Evolutionary conservation across 208 protist species (phyloP).

Genomic region (Acanthamoeba castellanii): DNA sequence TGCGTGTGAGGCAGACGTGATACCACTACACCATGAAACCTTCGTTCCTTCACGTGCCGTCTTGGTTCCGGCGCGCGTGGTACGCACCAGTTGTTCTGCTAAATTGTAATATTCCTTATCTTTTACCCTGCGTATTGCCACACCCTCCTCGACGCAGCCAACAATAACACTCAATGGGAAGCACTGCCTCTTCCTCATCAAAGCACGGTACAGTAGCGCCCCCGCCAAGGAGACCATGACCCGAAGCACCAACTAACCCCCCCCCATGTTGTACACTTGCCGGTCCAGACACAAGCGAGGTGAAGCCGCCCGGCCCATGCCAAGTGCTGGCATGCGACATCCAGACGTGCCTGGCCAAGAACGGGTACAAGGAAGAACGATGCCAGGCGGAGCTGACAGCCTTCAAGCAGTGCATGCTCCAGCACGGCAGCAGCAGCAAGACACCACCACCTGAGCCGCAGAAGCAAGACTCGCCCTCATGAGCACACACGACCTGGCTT

Average conservation of each 20-base stretch:
- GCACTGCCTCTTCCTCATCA: too few species aligned
- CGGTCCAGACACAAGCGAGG: neutral
- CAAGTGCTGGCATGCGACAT: slow-evolving; percentile 30
- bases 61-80: too few species aligned
- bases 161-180: too few species aligned
- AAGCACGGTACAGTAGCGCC: too few species aligned
- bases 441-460: neutral
- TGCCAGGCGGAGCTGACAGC: neutral
- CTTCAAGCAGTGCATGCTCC: neutral
- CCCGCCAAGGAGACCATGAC: too few species aligned
- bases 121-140: too few species aligned
- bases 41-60: too few species aligned
- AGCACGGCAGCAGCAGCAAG: neutral
- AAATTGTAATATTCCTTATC: too few species aligned
- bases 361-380: slow-evolving; percentile 5
- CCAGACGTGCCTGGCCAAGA: slow-evolving; percentile 35
- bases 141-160: too few species aligned
- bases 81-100: too few species aligned
- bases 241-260: too few species aligned
- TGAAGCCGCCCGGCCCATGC: neutral
- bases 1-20: neutral
- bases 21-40: slow-evolving; percentile 1
- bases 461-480: neutral
- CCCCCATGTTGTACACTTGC: neutral
- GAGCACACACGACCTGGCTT: too few species aligned